These are phyloP conservation scores for Cryptococcus amylolentus DNA, from an alignment of 1,284 basidiomycete genomes.

Conservation along the genomic window DNA sequence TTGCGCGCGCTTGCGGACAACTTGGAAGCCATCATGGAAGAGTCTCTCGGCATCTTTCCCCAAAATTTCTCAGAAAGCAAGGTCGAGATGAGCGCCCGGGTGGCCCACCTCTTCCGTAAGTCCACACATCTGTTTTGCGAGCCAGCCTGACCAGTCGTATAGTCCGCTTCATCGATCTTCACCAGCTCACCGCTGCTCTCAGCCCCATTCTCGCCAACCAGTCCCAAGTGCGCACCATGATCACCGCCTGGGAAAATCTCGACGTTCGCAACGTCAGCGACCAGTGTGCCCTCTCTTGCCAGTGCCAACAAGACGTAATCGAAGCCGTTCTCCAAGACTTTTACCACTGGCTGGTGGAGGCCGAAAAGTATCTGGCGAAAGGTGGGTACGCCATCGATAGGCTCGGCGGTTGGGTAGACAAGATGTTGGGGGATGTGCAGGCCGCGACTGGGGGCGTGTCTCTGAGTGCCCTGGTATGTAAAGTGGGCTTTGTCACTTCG, in stretches of 20 bases:
- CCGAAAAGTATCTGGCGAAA: conserved; percentile 6
- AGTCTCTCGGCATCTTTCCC: conserved; percentile 17
- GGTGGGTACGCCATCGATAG: conserved; percentile 13
- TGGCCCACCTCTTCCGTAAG: conserved; percentile 34
- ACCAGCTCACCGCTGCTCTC: conserved; percentile 35
- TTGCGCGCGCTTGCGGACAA: conserved; percentile 26
- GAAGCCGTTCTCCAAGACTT: conserved; percentile 26
- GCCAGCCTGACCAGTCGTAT: background rate
- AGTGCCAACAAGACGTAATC: conserved; percentile 23
- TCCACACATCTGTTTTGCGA: background rate
- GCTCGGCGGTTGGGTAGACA: conserved; percentile 23
- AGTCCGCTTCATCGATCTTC: conserved; percentile 37
- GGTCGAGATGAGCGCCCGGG: conserved; percentile 28
- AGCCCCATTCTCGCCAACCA: conserved; percentile 30
- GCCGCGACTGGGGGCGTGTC: conserved; percentile 1
- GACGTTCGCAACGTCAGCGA: conserved; percentile 27
- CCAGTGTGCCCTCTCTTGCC: conserved; percentile 31
- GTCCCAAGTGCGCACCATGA: conserved; percentile 28
- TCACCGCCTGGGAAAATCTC: conserved; percentile 32
- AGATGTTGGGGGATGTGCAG: conserved; percentile 5
- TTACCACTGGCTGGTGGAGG: conserved; percentile 26
- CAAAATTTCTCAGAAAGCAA: conserved; percentile 26
- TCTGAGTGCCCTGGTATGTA: conserved; percentile 13
- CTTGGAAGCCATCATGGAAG: conserved; percentile 33
- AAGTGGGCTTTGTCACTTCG: conserved; percentile 35